These are phyloP conservation scores for Monosporascus sp. DNA, from an alignment of 2,329 filamentous ascomycete genomes.

Conservation along the genomic window DNA sequence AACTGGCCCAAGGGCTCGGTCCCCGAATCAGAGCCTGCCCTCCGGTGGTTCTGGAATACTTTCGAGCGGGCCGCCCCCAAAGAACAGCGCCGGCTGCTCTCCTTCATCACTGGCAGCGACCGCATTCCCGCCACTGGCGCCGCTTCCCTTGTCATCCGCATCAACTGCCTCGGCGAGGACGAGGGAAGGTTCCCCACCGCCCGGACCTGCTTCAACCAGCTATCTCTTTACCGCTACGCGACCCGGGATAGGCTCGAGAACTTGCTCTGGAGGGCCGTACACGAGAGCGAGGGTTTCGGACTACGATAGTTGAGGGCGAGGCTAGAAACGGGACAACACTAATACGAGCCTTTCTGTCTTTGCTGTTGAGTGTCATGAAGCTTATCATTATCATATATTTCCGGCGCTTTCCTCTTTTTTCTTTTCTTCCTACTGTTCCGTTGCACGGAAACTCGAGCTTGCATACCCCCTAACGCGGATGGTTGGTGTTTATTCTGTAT, in stretches of 20 bases:
- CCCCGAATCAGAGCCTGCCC: conserved; percentile 56
- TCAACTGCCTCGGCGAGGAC: conserved; percentile 72
- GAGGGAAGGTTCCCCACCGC: conserved; percentile 73
- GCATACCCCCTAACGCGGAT: too few species aligned
- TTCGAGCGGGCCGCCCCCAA: conserved; percentile 60
- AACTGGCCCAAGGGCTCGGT: conserved; percentile 57
- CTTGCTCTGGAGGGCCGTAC: conserved; percentile 79
- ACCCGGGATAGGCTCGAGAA: conserved; percentile 61
- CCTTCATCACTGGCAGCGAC: conserved; percentile 87
- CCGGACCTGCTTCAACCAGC: conserved; percentile 83
- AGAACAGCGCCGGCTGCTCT: conserved; percentile 72
- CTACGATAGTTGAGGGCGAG: conserved; percentile 54
- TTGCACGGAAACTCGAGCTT: too few species aligned
- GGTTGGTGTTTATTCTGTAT: too few species aligned
- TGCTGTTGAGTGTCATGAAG: too few species aligned
- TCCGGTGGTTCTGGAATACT: conserved; percentile 85
- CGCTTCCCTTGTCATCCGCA: conserved; percentile 69
- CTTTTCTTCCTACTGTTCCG: too few species aligned
- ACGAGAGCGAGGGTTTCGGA: conserved; percentile 87
- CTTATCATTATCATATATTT: too few species aligned
- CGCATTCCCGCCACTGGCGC: conserved; percentile 83
- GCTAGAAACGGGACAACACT: conserved; percentile 3
- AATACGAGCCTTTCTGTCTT: background rate
- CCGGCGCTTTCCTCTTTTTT: background rate
- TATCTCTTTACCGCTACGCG: conserved; percentile 70